These are phyloP conservation scores for Mimosa bimucronata DNA, from an alignment of 306 rosid species.

Conservation along the genomic window DNA sequence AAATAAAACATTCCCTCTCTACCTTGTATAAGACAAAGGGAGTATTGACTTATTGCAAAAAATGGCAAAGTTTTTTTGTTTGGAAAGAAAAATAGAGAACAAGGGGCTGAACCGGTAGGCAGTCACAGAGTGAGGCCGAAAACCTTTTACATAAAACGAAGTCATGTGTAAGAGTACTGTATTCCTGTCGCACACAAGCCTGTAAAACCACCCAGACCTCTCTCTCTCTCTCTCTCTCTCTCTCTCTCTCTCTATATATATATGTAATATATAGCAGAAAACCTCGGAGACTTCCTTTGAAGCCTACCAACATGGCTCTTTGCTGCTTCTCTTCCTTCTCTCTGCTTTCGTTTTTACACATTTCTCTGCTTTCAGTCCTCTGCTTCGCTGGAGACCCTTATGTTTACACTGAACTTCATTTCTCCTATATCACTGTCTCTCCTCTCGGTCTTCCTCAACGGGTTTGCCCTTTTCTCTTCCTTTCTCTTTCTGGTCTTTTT, in stretches of 20 bases:
- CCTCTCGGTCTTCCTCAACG: constrained; percentile 69
- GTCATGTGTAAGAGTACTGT: background rate
- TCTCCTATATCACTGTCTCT: constrained; percentile 65
- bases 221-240: constrained; percentile 2
- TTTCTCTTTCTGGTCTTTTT: background rate
- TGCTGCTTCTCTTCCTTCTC: constrained; percentile 31
- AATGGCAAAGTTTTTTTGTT: no score
- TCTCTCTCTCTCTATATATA: background rate
- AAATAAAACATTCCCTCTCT: no score
- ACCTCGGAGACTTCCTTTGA: background rate
- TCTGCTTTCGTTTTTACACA: constrained; percentile 37
- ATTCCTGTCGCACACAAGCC: background rate
- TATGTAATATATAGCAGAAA: background rate
- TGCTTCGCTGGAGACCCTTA: constrained; percentile 59
- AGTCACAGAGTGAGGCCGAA: background rate
- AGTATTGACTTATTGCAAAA: no score
- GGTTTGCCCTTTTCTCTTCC: constrained; percentile 40
- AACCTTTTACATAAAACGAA: background rate
- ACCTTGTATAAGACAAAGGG: no score
- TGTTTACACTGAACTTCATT: constrained; percentile 49
- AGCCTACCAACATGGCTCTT: constrained; percentile 38
- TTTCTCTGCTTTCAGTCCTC: constrained; percentile 44
- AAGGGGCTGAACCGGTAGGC: background rate
- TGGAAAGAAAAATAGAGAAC: background rate
- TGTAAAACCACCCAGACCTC: background rate